phyloP scores from a whole-genome alignment of 73 alveolate genomes.

The Chromera velia region DNA sequence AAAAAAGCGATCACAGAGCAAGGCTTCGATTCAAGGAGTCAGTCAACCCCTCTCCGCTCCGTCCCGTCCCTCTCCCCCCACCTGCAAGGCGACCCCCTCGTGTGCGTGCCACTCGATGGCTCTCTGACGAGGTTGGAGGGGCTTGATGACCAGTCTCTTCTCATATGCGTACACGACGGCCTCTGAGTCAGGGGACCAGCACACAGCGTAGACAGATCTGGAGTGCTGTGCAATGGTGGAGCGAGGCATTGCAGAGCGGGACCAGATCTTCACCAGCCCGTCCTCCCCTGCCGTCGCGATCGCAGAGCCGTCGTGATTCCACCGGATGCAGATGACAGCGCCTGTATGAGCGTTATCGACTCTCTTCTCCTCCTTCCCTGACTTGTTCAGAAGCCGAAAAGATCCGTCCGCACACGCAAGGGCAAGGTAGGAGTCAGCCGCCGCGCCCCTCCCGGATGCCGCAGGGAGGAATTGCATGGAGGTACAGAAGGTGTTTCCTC shows the following conservation, averaged over 20 bases:
- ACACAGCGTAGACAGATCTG: conserved; percentile 26
- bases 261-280: conserved; percentile 55
- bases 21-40: too few relatives aligned
- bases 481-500: background rate
- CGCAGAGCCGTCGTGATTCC: conserved; percentile 64
- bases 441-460: background rate
- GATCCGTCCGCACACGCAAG: conserved; percentile 55
- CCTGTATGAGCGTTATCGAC: conserved; percentile 55
- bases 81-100: conserved; percentile 51
- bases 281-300: conserved; percentile 62
- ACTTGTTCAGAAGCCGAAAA: conserved; percentile 28
- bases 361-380: conserved; percentile 58
- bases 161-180: conserved; percentile 29
- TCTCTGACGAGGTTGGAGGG: conserved; percentile 49
- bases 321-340: conserved; percentile 50
- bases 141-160: conserved; percentile 13
- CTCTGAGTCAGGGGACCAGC: conserved; percentile 44
- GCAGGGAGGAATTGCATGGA: too few relatives aligned
- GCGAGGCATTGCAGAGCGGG: conserved; percentile 48
- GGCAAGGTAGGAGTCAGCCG: background rate
- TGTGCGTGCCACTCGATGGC: conserved; percentile 56
- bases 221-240: conserved; percentile 38
- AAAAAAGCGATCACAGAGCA: too few relatives aligned
- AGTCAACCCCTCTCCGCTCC: too few relatives aligned
- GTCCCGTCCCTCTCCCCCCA: too few relatives aligned